Evolutionary conservation across 257 asterid genomes (phyloP).

Genomic region (Nicotiana sylvestris): DNA sequence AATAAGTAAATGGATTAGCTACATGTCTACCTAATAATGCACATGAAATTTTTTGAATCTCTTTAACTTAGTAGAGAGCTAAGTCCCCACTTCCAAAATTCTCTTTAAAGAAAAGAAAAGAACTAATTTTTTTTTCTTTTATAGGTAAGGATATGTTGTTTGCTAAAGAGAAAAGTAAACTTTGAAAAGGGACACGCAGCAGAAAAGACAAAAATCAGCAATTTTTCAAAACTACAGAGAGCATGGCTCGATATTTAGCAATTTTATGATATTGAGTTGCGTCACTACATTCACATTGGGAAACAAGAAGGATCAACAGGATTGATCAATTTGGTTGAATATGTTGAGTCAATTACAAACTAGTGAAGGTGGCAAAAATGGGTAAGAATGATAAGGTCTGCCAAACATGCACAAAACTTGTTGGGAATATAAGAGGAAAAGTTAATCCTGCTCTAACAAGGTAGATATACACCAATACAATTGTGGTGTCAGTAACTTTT

Average conservation of each 20-base stretch:
- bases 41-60: neutral
- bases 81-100: neutral
- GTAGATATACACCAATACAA: neutral
- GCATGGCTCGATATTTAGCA: neutral
- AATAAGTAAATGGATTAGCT: constrained; percentile 16
- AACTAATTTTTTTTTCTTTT: no score
- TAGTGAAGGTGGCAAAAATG: neutral
- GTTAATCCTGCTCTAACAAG: neutral
- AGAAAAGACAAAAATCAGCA: neutral
- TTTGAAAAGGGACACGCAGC: neutral
- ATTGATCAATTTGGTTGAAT: neutral
- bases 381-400: neutral
- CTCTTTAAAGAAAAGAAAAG: neutral
- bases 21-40: neutral
- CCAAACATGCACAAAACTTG: neutral
- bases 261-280: neutral
- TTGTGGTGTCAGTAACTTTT: neutral
- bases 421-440: neutral
- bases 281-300: neutral
- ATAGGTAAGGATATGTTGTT: neutral
- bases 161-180: neutral
- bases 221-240: neutral
- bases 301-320: neutral
- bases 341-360: neutral
- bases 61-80: neutral